Conservation (phyloP, 1,284 basidiomycete genomes). For the Cerioporus squamosus region DNA sequence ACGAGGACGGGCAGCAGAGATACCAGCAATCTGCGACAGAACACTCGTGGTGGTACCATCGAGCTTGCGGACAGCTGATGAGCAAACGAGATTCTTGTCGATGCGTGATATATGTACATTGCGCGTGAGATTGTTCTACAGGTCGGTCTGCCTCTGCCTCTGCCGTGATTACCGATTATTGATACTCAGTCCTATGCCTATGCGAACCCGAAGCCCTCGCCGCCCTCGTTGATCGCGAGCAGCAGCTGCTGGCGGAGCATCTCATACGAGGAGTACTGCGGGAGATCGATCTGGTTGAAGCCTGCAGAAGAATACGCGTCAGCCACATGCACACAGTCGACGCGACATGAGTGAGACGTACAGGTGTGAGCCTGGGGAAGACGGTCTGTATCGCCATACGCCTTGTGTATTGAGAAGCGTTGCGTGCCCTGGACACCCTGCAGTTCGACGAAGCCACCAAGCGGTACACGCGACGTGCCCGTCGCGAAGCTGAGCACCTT, state of each 20-base stretch:
- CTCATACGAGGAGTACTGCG: constrained; percentile 92
- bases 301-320: constrained; percentile 43
- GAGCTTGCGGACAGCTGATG: too few relatives aligned
- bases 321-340: not conserved
- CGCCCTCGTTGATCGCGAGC: constrained; percentile 92
- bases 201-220: constrained; percentile 89
- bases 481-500: constrained; percentile 98
- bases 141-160: constrained; percentile 6
- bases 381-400: constrained; percentile 85
- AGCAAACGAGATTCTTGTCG: not conserved
- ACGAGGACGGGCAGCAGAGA: too few relatives aligned
- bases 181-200: constrained; percentile 32
- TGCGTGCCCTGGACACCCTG: constrained; percentile 96
- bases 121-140: constrained; percentile 20
- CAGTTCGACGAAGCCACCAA: constrained; percentile 91
- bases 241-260: constrained; percentile 88
- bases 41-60: too few relatives aligned
- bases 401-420: constrained; percentile 95
- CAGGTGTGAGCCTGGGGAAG: constrained; percentile 93
- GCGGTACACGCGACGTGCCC: constrained; percentile 91
- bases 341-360: constrained; percentile 43
- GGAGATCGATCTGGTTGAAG: constrained; percentile 88
- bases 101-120: constrained; percentile 25
- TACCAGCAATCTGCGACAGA: too few relatives aligned
- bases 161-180: constrained; percentile 3